phyloP scores from a whole-genome alignment of 2,329 filamentous ascomycete genomes.

The Chaetothyriales sp. region DNA sequence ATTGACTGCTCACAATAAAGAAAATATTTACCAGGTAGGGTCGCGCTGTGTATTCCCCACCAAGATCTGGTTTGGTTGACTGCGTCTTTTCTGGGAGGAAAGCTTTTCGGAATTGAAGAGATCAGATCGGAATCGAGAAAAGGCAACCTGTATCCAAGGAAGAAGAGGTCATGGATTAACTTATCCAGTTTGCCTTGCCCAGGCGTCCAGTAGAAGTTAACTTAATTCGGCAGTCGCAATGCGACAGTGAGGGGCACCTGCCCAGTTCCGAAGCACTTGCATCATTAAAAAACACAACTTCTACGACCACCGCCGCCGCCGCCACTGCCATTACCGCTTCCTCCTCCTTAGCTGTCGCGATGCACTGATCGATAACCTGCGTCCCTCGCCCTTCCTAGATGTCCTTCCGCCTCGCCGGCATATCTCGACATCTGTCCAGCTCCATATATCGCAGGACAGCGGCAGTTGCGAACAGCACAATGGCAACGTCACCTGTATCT shows the following conservation, averaged over 20 bases:
- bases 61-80: no score
- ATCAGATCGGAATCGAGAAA: background rate
- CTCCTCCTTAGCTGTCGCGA: background rate
- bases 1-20: background rate
- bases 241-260: background rate
- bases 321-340: no score
- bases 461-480: conserved; percentile 18
- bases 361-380: background rate
- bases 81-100: background rate
- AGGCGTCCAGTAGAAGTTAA: background rate
- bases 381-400: conserved; percentile 32
- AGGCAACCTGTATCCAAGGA: background rate
- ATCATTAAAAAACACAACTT: background rate
- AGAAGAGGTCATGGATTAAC: background rate
- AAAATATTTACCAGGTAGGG: no score
- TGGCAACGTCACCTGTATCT: conserved; percentile 7
- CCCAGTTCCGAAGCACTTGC: background rate
- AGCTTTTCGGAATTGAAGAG: no score
- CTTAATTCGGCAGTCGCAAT: background rate
- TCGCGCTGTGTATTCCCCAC: no score
- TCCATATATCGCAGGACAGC: conserved; percentile 36
- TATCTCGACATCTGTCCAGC: conserved; percentile 57
- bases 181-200: background rate
- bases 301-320: no score
- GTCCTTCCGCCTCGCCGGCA: conserved; percentile 60